These are phyloP conservation scores for Yamadazyma triangularis DNA, from an alignment of 1,139 yeast genomes.

Conservation along the genomic window DNA sequence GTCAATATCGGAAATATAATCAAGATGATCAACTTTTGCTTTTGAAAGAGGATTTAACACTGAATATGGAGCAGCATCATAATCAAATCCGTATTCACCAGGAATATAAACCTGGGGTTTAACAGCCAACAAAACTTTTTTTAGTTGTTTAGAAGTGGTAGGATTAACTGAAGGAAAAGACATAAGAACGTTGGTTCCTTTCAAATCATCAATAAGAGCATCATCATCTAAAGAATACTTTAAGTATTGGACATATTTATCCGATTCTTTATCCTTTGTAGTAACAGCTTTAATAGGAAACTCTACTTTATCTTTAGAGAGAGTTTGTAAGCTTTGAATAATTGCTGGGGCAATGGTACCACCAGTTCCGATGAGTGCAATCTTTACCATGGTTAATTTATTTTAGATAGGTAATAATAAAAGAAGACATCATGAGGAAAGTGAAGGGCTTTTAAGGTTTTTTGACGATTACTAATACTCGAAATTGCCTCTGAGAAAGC, in stretches of 20 bases:
- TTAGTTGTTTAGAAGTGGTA: too few relatives aligned
- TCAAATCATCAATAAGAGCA: slow-evolving; percentile 27
- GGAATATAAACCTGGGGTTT: slow-evolving; percentile 56
- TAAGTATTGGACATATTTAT: slow-evolving; percentile 39
- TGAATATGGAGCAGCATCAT: slow-evolving; percentile 15
- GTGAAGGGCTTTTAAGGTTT: too few relatives aligned
- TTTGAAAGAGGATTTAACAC: slow-evolving; percentile 31
- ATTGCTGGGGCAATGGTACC: too few relatives aligned
- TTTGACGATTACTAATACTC: too few relatives aligned
- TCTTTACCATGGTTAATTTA: too few relatives aligned
- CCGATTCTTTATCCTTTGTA: slow-evolving; percentile 33
- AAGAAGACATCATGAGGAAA: too few relatives aligned
- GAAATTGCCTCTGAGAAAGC: too few relatives aligned
- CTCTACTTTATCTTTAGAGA: too few relatives aligned
- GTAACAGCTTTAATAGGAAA: slow-evolving; percentile 52
- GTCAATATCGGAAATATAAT: slow-evolving; percentile 39
- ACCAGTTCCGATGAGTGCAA: too few relatives aligned
- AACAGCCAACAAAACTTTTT: slow-evolving; percentile 31
- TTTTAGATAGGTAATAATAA: too few relatives aligned
- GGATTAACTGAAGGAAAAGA: slow-evolving; percentile 27
- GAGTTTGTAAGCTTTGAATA: too few relatives aligned
- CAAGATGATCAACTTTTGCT: slow-evolving; percentile 36
- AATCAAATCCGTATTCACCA: slow-evolving; percentile 56
- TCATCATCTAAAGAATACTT: slow-evolving; percentile 25
- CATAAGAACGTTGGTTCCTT: slow-evolving; percentile 49